Conservation (phyloP, 768 basidiomycete species). For the Auriscalpium microsporum region DNA sequence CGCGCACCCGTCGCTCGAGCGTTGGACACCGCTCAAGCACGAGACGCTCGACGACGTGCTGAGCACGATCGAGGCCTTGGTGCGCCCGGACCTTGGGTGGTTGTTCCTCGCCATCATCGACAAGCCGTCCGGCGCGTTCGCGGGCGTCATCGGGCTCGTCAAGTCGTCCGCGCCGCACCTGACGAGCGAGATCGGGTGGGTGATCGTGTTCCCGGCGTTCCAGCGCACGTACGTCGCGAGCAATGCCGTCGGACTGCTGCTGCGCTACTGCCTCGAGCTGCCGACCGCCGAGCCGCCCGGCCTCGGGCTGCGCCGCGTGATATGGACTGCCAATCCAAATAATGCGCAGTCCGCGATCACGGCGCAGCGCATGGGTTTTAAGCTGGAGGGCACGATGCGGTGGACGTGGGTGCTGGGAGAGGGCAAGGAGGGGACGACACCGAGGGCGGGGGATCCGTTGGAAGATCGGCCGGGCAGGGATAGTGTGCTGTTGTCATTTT, state of each 20-base stretch:
- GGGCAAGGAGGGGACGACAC: background rate
- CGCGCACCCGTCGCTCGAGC: conserved; percentile 21
- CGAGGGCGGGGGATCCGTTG: conserved; percentile 21
- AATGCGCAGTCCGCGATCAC: conserved; percentile 31
- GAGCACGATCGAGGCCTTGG: conserved; percentile 13
- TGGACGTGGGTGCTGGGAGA: conserved; percentile 30
- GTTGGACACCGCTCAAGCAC: conserved; percentile 26
- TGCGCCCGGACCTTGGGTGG: conserved; percentile 13
- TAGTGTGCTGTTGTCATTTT: conserved; percentile 39
- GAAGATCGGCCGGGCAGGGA: conserved; percentile 33
- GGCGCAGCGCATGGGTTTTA: conserved; percentile 40
- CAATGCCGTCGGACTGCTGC: conserved; percentile 30
- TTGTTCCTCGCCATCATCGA: conserved; percentile 34
- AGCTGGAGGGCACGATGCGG: conserved; percentile 30
- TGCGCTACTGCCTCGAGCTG: conserved; percentile 30
- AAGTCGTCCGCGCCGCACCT: conserved; percentile 12
- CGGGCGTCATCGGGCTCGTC: conserved; percentile 29
- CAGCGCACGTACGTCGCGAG: conserved; percentile 9
- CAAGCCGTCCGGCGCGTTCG: conserved; percentile 27
- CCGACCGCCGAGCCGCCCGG: conserved; percentile 18
- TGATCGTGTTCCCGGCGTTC: conserved; percentile 6
- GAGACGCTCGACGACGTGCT: conserved; percentile 16
- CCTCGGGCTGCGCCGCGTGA: conserved; percentile 39
- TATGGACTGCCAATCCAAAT: conserved; percentile 30
- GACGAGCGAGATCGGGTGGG: conserved; percentile 5